Evolutionary conservation across 805 yeast genomes (phyloP).

Genomic region (Saccharomycopsis sp.): DNA sequence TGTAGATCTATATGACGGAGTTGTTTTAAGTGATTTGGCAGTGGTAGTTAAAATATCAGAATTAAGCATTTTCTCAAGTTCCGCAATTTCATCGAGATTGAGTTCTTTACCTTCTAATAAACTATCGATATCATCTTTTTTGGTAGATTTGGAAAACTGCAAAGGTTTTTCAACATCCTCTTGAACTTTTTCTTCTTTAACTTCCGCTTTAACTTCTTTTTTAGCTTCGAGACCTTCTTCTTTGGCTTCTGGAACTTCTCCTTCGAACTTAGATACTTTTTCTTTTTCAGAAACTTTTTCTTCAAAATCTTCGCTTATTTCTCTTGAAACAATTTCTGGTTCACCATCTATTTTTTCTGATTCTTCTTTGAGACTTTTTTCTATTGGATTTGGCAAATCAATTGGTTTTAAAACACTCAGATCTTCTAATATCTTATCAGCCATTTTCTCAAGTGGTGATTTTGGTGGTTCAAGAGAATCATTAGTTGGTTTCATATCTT

Average conservation of each 20-base stretch:
- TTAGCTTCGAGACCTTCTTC: slow-evolving; percentile 9
- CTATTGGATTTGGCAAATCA: no score
- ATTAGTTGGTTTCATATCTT: background rate
- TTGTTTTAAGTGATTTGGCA: slow-evolving; percentile 2
- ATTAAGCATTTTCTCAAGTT: slow-evolving; percentile 16
- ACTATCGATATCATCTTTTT: slow-evolving; percentile 12
- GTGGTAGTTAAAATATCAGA: slow-evolving; percentile 13
- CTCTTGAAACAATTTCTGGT: background rate
- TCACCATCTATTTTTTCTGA: background rate
- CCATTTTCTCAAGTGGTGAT: slow-evolving; percentile 11
- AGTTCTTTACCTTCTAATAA: slow-evolving; percentile 8
- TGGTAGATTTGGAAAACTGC: slow-evolving; percentile 3
- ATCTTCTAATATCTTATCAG: slow-evolving; percentile 7
- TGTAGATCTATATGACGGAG: background rate
- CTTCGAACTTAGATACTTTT: slow-evolving; percentile 1
- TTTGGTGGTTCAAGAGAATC: slow-evolving; percentile 6
- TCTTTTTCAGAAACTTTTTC: background rate
- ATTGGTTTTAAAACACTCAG: background rate
- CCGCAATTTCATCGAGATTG: slow-evolving; percentile 14
- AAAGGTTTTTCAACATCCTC: slow-evolving; percentile 4
- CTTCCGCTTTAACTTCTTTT: background rate
- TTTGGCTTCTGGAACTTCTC: slow-evolving; percentile 5
- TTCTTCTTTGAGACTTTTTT: background rate
- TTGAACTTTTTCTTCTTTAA: slow-evolving; percentile 6
- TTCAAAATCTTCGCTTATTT: background rate